These are phyloP conservation scores for Rhizophora mangle DNA, from an alignment of 345 rosid genomes.

Conservation along the genomic window DNA sequence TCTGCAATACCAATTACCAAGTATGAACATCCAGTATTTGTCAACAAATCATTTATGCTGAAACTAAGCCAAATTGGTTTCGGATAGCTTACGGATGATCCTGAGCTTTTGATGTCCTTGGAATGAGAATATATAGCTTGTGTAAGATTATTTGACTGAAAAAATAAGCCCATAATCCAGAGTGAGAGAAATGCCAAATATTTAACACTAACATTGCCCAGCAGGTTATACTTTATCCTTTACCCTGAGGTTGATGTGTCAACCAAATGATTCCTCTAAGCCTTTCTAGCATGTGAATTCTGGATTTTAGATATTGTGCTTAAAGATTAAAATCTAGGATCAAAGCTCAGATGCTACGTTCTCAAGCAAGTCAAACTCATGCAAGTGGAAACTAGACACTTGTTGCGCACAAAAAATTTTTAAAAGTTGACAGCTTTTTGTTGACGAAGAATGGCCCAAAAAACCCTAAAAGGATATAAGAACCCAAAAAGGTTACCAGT, in stretches of 20 bases:
- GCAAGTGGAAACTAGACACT: too few species aligned
- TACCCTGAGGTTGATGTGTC: too few species aligned
- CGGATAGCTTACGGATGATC: slow-evolving; percentile 20
- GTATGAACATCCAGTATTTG: background rate
- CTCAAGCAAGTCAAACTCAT: too few species aligned
- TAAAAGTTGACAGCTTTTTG: background rate
- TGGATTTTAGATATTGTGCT: too few species aligned
- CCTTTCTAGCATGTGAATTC: too few species aligned
- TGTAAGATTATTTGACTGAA: slow-evolving; percentile 21
- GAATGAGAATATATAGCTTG: slow-evolving; percentile 3
- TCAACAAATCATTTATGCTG: background rate
- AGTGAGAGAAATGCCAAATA: background rate
- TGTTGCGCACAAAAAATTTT: too few species aligned
- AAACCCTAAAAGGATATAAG: background rate
- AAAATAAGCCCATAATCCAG: background rate
- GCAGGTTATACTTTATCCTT: background rate
- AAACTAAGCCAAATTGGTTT: slow-evolving; percentile 16
- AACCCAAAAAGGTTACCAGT: background rate
- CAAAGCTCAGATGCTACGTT: too few species aligned
- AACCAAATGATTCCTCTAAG: too few species aligned
- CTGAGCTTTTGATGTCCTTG: background rate
- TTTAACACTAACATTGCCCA: background rate
- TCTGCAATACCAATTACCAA: slow-evolving; percentile 35
- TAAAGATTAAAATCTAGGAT: too few species aligned
- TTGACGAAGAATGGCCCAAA: background rate